Conservation (phyloP, 495 filamentous ascomycete genomes). For the Podospora pseudoanserina region DNA sequence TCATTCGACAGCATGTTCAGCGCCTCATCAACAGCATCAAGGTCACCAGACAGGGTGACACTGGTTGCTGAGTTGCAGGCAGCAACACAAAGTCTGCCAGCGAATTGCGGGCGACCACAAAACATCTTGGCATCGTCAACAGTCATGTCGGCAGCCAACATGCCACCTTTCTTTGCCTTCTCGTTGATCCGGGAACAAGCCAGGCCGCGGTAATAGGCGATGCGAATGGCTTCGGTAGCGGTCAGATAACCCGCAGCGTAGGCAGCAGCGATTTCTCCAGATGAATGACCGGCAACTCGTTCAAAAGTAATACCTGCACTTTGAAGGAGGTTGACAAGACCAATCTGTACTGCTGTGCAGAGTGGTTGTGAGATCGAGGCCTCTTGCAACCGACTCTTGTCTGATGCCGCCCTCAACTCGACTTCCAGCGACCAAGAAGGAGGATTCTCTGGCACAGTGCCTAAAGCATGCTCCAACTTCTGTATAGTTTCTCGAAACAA, state of each 20-base stretch:
- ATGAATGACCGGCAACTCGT: conserved; percentile 56
- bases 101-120: neutral
- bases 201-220: conserved; percentile 44
- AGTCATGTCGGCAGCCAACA: neutral
- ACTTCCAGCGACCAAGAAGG: neutral
- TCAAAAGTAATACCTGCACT: conserved; percentile 37
- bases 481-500: neutral
- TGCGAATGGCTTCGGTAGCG: conserved; percentile 47
- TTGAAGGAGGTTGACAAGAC: conserved; percentile 44
- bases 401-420: neutral
- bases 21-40: conserved; percentile 32
- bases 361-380: conserved; percentile 43
- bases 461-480: neutral
- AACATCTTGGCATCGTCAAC: neutral
- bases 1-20: conserved; percentile 27
- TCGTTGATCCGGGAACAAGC: neutral
- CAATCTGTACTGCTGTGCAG: conserved; percentile 45
- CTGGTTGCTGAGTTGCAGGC: conserved; percentile 49
- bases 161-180: neutral
- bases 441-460: neutral
- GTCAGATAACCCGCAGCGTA: conserved; percentile 39
- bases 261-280: conserved; percentile 55
- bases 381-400: neutral
- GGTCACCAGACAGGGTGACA: conserved; percentile 44
- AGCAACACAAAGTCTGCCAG: conserved; percentile 31